phyloP scores from a whole-genome alignment of 2,329 filamentous ascomycete genomes.

The Verticillium dahliae region DNA sequence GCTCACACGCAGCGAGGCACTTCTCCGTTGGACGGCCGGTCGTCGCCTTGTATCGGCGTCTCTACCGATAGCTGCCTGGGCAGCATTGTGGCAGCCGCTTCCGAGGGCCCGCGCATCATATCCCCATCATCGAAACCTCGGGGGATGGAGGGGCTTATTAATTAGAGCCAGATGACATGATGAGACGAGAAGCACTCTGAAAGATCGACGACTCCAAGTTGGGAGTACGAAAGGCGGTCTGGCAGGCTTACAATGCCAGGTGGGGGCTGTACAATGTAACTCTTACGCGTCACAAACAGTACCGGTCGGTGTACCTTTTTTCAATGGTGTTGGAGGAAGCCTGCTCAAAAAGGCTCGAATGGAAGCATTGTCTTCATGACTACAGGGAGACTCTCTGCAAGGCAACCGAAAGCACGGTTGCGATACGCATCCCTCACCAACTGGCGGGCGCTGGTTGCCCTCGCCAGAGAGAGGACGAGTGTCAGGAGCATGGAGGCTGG shows the following conservation, averaged over 20 bases:
- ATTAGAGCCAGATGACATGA: conserved; percentile 9
- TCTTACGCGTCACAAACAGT: too few relatives aligned
- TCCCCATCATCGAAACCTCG: conserved; percentile 35
- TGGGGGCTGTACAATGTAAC: too few relatives aligned
- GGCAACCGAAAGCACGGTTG: too few relatives aligned
- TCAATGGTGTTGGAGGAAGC: too few relatives aligned
- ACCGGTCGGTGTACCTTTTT: too few relatives aligned
- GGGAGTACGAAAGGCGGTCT: background rate
- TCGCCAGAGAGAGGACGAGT: background rate
- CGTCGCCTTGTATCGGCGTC: conserved; percentile 3
- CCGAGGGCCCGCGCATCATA: conserved; percentile 26
- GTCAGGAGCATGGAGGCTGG: background rate
- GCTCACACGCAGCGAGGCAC: background rate
- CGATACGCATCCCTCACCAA: too few relatives aligned
- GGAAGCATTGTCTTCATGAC: too few relatives aligned
- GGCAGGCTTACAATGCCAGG: too few relatives aligned
- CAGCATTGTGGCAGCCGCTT: conserved; percentile 2
- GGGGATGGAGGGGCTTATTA: conserved; percentile 31
- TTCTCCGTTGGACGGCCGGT: background rate
- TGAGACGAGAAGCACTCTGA: background rate
- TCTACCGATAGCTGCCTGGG: background rate
- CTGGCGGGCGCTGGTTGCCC: background rate
- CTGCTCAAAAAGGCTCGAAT: too few relatives aligned
- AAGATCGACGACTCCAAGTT: background rate
- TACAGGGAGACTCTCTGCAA: too few relatives aligned